phyloP scores from a whole-genome alignment of 2,329 filamentous ascomycete genomes.

The Sarocladium strictum region DNA sequence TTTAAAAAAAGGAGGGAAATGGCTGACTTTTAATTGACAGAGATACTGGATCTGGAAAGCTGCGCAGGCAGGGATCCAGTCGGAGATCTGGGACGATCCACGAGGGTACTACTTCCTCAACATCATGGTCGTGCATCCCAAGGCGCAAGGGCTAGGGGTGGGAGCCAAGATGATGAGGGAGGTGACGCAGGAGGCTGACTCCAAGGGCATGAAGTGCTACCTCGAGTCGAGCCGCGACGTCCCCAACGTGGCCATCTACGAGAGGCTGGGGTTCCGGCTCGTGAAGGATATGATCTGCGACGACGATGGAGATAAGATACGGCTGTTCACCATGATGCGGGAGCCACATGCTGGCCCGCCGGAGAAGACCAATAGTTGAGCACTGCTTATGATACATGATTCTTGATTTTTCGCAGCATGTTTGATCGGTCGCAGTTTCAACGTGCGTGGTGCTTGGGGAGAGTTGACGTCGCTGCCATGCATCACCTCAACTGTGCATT shows the following conservation, averaged over 20 bases:
- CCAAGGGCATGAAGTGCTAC: constrained; percentile 60
- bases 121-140: constrained; percentile 63
- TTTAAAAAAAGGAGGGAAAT: no score
- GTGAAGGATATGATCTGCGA: constrained; percentile 61
- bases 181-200: constrained; percentile 58
- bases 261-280: constrained; percentile 61
- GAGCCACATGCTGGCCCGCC: constrained; percentile 23
- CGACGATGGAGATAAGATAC: constrained; percentile 51
- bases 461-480: no score
- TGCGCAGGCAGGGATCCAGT: constrained; percentile 56
- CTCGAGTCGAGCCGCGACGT: constrained; percentile 62
- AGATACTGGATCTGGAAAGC: constrained; percentile 71
- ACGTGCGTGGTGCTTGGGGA: no score
- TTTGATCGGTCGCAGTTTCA: no score
- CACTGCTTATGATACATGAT: no score
- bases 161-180: constrained; percentile 58
- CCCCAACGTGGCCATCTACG: constrained; percentile 67
- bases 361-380: no score
- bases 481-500: no score
- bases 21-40: constrained; percentile 16
- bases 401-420: no score
- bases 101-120: constrained; percentile 72
- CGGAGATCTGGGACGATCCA: constrained; percentile 56
- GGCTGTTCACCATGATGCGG: constrained; percentile 43
- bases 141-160: constrained; percentile 60